Evolutionary conservation across 2,329 filamentous ascomycete species (phyloP).

Genomic region (Polychaeton citri): DNA sequence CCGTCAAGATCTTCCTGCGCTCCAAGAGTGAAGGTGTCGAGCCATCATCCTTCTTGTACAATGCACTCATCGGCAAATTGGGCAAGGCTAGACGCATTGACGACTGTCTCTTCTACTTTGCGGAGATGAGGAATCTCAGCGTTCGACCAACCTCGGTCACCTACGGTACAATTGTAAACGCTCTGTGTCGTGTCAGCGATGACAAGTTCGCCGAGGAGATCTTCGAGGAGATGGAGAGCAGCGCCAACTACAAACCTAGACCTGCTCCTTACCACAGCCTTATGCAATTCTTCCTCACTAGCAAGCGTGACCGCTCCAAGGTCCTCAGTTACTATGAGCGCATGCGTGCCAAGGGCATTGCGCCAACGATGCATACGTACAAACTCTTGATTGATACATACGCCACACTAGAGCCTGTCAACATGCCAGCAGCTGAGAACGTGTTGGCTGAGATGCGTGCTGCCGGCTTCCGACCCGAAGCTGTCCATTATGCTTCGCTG

Average conservation of each 20-base stretch:
- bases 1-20: constrained; percentile 92
- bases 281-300: constrained; percentile 98
- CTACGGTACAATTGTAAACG: constrained; percentile 96
- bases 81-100: constrained; percentile 96
- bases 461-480: constrained; percentile 65
- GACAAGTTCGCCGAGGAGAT: constrained; percentile 96
- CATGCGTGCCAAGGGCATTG: constrained; percentile 76
- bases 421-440: constrained; percentile 76
- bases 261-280: constrained; percentile 97
- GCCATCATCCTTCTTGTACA: constrained; percentile 94
- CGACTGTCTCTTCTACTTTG: constrained; percentile 95
- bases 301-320: constrained; percentile 90
- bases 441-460: constrained; percentile 67
- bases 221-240: constrained; percentile 98
- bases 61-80: constrained; percentile 93
- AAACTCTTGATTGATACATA: constrained; percentile 94
- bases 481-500: constrained; percentile 88
- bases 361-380: constrained; percentile 89
- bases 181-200: constrained; percentile 89
- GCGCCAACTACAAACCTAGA: constrained; percentile 96
- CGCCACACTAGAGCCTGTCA: constrained; percentile 79
- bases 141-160: constrained; percentile 96
- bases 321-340: constrained; percentile 89
- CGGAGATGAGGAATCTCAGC: constrained; percentile 84
- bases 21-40: constrained; percentile 89